Evolutionary conservation across 768 basidiomycete genomes (phyloP).

Genomic region (Paxillus rubicundulus): DNA sequence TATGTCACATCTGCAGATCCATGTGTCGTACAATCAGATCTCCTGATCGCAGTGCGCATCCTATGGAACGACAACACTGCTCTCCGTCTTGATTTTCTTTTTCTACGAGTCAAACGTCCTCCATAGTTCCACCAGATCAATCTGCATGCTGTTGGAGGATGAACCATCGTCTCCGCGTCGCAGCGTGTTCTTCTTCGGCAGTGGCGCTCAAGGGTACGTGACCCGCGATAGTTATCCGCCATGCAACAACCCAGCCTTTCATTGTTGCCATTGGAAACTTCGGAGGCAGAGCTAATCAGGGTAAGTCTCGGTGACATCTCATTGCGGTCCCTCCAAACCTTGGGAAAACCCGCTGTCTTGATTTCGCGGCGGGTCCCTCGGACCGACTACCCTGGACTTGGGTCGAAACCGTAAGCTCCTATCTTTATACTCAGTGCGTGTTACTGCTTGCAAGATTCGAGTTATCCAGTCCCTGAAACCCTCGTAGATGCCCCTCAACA

Average conservation of each 20-base stretch:
- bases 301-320: background rate
- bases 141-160: background rate
- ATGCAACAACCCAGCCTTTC: background rate
- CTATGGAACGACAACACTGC: background rate
- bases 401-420: slow-evolving; percentile 2
- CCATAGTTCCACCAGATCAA: background rate
- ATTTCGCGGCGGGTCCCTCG: background rate
- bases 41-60: background rate
- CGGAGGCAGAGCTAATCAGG: background rate
- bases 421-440: no score
- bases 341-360: slow-evolving; percentile 3
- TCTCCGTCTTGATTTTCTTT: background rate
- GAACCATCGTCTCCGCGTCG: background rate
- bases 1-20: background rate
- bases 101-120: background rate
- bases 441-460: background rate
- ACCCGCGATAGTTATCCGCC: background rate
- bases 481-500: background rate
- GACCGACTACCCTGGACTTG: slow-evolving; percentile 2
- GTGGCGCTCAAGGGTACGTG: background rate
- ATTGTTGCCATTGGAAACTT: background rate
- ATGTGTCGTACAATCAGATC: background rate
- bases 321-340: slow-evolving; percentile 2
- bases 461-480: background rate
- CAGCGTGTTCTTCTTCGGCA: background rate